Evolutionary conservation across 2,329 filamentous ascomycete genomes (phyloP).

Genomic region (Colletotrichum viniferum): DNA sequence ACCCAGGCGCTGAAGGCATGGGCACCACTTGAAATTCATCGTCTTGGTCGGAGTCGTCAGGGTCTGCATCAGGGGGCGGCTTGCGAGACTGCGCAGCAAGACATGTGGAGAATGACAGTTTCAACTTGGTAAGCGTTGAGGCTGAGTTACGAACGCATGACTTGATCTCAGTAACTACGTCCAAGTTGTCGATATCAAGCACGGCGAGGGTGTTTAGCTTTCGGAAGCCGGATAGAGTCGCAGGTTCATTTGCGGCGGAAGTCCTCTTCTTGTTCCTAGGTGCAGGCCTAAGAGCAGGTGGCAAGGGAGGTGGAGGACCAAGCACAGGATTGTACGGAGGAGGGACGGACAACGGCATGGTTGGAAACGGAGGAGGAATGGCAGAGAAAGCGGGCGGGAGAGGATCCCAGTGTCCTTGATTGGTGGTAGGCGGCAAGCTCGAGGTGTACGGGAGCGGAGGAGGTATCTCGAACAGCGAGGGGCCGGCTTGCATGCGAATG

Average conservation of each 20-base stretch:
- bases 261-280: conserved; percentile 41
- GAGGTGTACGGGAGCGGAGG: conserved; percentile 47
- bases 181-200: conserved; percentile 65
- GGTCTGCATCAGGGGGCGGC: conserved; percentile 41
- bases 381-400: conserved; percentile 23
- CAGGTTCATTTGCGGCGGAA: conserved; percentile 41
- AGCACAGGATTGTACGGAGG: conserved; percentile 21
- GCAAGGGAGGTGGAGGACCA: conserved; percentile 30
- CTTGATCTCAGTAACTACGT: conserved; percentile 60
- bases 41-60: conserved; percentile 57
- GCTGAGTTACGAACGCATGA: conserved; percentile 59
- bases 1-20: conserved; percentile 22
- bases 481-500: conserved; percentile 62
- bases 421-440: conserved; percentile 20
- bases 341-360: conserved; percentile 4
- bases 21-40: conserved; percentile 57
- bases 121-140: conserved; percentile 57
- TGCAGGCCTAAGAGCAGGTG: conserved; percentile 38
- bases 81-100: conserved; percentile 51
- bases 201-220: conserved; percentile 57
- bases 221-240: conserved; percentile 62
- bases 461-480: conserved; percentile 56
- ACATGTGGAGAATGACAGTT: conserved; percentile 61
- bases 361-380: conserved; percentile 20
- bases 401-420: conserved; percentile 19